These are phyloP conservation scores for Cinnamomum chago DNA, from an alignment of 164 flowering plant species.

Conservation along the genomic window DNA sequence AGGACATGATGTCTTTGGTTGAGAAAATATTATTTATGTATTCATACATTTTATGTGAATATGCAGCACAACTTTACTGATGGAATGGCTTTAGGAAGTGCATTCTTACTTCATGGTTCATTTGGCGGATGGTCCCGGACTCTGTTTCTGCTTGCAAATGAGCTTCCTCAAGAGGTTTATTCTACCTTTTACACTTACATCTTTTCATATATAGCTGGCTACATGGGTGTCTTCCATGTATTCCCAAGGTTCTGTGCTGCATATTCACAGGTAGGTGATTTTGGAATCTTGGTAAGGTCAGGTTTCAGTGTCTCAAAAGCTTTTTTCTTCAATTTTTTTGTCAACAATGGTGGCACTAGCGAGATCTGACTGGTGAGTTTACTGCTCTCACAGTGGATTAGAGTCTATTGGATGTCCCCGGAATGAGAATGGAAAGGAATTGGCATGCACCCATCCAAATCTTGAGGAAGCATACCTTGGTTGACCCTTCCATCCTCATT, in stretches of 20 bases:
- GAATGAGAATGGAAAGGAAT: not conserved
- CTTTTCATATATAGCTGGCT: not conserved
- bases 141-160: slow-evolving; percentile 91
- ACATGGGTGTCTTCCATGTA: not conserved
- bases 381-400: not conserved
- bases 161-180: slow-evolving; percentile 95
- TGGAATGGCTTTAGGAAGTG: slow-evolving; percentile 99
- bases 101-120: slow-evolving; percentile 87
- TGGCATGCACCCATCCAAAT: not conserved
- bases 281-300: slow-evolving; percentile 91
- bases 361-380: slow-evolving; percentile 78
- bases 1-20: not conserved
- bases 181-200: not conserved
- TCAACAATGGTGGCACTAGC: slow-evolving; percentile 87
- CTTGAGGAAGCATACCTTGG: not conserved
- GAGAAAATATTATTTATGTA: too few relatives aligned
- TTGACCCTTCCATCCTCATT: not conserved
- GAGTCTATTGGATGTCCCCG: not conserved
- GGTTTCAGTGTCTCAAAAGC: slow-evolving; percentile 92
- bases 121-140: slow-evolving; percentile 99
- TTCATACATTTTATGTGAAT: not conserved
- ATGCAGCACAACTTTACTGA: slow-evolving; percentile 98
- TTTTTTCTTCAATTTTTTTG: slow-evolving; percentile 88
- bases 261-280: slow-evolving; percentile 79
- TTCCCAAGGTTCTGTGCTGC: not conserved